A percentile compares a stretch with the other conserved stretches of the same genome.
Evolutionary conservation across 2,329 filamentous ascomycete species (phyloP).

Genomic region (Beauveria sp.): DNA sequence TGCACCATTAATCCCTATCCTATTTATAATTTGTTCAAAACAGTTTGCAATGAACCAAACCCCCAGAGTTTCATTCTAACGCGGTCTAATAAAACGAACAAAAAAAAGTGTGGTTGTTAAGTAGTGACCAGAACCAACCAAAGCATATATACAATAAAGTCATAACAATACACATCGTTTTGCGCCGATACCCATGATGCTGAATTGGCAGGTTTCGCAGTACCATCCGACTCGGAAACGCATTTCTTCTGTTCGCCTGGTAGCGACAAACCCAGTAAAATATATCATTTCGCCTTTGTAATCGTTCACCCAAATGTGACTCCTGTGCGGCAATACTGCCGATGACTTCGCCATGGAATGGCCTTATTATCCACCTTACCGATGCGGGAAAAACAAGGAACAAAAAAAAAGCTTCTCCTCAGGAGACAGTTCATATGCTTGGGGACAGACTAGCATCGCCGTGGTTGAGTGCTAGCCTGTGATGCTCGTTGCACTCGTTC

Average conservation of each 20-base stretch:
- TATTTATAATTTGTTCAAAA: background rate
- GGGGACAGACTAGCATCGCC: background rate
- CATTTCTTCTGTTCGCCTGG: background rate
- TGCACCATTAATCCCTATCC: conserved; percentile 5
- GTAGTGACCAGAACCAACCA: background rate
- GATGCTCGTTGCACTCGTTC: background rate
- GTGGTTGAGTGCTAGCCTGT: background rate
- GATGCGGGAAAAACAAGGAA: background rate
- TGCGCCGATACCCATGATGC: conserved; percentile 10
- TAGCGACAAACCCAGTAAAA: background rate
- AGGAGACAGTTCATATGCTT: background rate
- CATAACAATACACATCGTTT: conserved; percentile 6
- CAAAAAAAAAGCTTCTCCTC: background rate
- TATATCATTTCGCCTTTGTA: conserved; percentile 8
- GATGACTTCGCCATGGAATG: background rate
- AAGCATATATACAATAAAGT: conserved; percentile 6
- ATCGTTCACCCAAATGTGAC: conserved; percentile 3
- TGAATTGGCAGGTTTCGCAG: conserved; percentile 2
- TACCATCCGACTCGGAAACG: conserved; percentile 3
- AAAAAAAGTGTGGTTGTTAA: background rate
- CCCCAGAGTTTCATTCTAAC: conserved; percentile 1
- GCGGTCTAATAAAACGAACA: conserved; percentile 1
- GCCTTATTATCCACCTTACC: background rate
- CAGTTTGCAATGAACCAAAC: conserved; percentile 1
- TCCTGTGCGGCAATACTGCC: background rate